Evolutionary conservation across 2,329 filamentous ascomycete genomes (phyloP).

Genomic region (Ophiosphaerella korrae): DNA sequence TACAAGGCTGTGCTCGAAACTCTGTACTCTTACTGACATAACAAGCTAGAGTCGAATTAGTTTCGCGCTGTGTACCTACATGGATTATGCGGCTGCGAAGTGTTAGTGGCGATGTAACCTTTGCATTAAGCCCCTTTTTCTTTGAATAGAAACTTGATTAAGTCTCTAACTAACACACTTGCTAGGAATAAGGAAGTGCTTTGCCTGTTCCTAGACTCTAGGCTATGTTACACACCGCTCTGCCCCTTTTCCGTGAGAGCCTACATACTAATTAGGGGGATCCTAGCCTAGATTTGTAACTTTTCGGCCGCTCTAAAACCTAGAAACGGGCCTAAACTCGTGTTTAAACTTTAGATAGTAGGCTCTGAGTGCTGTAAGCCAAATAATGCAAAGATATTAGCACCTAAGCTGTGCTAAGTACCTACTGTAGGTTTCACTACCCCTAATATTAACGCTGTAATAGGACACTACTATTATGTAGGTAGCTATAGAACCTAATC

Average conservation of each 20-base stretch:
- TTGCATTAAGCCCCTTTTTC: conserved; percentile 15
- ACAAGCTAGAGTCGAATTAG: conserved; percentile 7
- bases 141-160: neutral
- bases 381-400: conserved; percentile 12
- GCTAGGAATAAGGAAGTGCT: conserved; percentile 4
- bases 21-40: conserved; percentile 4
- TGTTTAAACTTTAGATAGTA: conserved; percentile 2
- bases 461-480: conserved; percentile 14
- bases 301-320: conserved; percentile 15
- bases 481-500: conserved; percentile 11
- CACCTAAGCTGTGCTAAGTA: conserved; percentile 8
- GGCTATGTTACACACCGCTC: conserved; percentile 5
- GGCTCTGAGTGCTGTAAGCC: conserved; percentile 5
- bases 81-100: neutral
- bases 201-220: conserved; percentile 7
- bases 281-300: neutral
- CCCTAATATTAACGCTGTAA: conserved; percentile 12
- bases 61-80: conserved; percentile 2
- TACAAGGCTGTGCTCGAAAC: conserved; percentile 9
- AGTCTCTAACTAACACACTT: conserved; percentile 7
- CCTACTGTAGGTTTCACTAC: neutral
- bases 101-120: conserved; percentile 12
- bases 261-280: conserved; percentile 1
- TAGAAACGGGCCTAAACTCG: conserved; percentile 11
- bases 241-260: conserved; percentile 9